Evolutionary conservation across 108 stramenopile genomes (phyloP).

Genomic region (Thalassiosira profunda): DNA sequence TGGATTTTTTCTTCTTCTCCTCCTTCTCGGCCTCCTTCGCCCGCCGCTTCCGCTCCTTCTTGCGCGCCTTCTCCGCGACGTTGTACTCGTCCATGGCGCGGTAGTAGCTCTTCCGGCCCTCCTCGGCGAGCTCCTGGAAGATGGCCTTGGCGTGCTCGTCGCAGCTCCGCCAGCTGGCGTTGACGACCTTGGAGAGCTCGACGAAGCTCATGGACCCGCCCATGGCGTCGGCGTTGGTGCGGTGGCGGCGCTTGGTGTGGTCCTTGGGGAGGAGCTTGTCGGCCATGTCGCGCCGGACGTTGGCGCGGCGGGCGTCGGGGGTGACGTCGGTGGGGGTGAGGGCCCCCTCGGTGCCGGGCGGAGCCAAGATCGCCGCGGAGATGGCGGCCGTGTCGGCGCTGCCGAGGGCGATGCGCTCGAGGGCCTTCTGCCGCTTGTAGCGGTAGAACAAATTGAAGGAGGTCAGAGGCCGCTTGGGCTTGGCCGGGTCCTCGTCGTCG

Average conservation of each 20-base stretch:
- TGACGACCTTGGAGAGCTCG: not conserved
- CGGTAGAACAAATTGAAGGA: slow-evolving; percentile 9
- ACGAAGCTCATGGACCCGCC: not conserved
- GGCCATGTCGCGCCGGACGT: not conserved
- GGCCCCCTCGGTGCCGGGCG: too few species aligned
- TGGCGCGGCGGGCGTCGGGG: too few species aligned
- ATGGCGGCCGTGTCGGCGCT: too few species aligned
- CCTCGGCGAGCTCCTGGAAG: not conserved
- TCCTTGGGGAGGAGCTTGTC: not conserved
- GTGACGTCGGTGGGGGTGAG: too few species aligned
- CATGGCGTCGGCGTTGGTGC: not conserved
- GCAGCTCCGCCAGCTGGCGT: not conserved
- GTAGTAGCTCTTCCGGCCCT: not conserved
- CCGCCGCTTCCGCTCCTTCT: too few species aligned
- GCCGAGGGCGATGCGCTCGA: too few species aligned
- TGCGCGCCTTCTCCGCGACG: too few species aligned
- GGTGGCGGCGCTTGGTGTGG: not conserved
- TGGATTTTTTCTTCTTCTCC: too few species aligned
- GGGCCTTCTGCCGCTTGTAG: slow-evolving; percentile 11
- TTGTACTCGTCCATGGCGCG: not conserved
- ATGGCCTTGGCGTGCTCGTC: not conserved
- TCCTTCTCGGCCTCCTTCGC: too few species aligned
- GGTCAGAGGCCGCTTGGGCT: slow-evolving; percentile 3
- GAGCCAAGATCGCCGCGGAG: too few species aligned
- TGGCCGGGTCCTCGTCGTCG: too few species aligned